Evolutionary conservation across 192 early-diverging fungal genomes (phyloP), one percentile per base, ranked within the genome.

Genomic region (Geosiphon pyriformis): DNA sequence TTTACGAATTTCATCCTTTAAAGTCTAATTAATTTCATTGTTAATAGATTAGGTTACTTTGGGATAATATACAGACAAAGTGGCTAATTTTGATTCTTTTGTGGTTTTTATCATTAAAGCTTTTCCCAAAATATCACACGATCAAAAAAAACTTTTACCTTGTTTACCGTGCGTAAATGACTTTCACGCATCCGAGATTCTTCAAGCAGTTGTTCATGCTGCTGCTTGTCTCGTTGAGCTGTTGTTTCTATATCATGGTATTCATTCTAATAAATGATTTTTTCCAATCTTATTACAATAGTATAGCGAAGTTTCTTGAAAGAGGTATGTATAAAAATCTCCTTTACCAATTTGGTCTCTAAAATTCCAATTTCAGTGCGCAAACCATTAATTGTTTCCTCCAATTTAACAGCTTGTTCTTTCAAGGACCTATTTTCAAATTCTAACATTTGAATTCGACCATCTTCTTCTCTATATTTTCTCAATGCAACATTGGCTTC

Each of bases 111-210:
- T n/a, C 27, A 32, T 58, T 30, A 7, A 26, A 22, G 35, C 11
- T 12, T 22, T 50, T n/a, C n/a, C n/a, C n/a, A n/a, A 4, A 20
- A 18, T 47, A 22, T 4, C n/a, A n/a, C n/a, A n/a, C n/a, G n/a
- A 49, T 20, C 18, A 56, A 56, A 42, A 42, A 42, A 10, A 42
- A 42, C 34, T 32, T 42, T 56, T 76, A 89, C 90, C 77, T 87
- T 91, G 71, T 91, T 90, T 12, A 90, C 48, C 34, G 85, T 87
- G 50, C 85, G 82, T 4, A 90, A 54, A 69, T 88, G 85, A 17
- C 71, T 70, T 70, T 93, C 91, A 10, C 84, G 78, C 62, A 87
- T 78, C 60, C 80, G 80, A 20, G 82, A 64, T 15, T 91, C 89
- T 67, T 89, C 86, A 4, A 90, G 68, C 55, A 82, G 65, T 65